A percentile compares a stretch with the other conserved stretches of the same genome.
Evolutionary conservation across 2,329 filamentous ascomycete species (phyloP).

Genomic region (Byssothecium circinans): DNA sequence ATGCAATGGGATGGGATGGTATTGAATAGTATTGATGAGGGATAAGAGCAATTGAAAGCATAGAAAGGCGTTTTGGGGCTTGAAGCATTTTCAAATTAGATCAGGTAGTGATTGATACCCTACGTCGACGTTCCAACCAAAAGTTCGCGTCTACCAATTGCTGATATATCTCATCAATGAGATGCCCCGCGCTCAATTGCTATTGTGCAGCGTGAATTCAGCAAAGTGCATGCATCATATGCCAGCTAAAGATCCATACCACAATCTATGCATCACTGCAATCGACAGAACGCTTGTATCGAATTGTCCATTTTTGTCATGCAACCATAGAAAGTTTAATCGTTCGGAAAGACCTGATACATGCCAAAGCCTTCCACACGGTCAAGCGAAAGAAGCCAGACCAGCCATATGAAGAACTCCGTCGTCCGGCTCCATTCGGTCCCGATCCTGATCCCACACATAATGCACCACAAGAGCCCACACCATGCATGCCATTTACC

Average conservation of each 20-base stretch:
- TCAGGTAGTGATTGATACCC: not conserved
- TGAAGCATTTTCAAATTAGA: constrained; percentile 4
- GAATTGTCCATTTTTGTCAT: constrained; percentile 44
- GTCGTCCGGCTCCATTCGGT: constrained; percentile 33
- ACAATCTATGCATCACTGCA: not conserved
- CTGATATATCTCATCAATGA: not conserved
- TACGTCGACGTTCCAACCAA: not conserved
- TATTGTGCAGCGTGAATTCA: too few relatives aligned
- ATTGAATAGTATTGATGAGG: constrained; percentile 1
- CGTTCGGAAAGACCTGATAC: constrained; percentile 42
- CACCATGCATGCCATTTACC: constrained; percentile 67
- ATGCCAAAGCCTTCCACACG: constrained; percentile 40
- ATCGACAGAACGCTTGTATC: constrained; percentile 20
- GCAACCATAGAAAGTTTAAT: constrained; percentile 45
- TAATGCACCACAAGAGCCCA: constrained; percentile 15
- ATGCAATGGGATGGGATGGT: not conserved
- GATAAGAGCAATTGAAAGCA: too few relatives aligned
- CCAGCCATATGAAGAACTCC: constrained; percentile 40
- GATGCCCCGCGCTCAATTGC: not conserved
- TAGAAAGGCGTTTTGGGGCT: not conserved
- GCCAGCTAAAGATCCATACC: too few relatives aligned
- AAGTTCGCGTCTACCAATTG: not conserved
- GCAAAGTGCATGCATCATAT: not conserved
- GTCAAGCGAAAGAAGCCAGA: constrained; percentile 31
- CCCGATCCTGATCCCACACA: constrained; percentile 20